Evolutionary conservation across 139 green algal genomes (phyloP).

Genomic region (Pleodorina starrii): DNA sequence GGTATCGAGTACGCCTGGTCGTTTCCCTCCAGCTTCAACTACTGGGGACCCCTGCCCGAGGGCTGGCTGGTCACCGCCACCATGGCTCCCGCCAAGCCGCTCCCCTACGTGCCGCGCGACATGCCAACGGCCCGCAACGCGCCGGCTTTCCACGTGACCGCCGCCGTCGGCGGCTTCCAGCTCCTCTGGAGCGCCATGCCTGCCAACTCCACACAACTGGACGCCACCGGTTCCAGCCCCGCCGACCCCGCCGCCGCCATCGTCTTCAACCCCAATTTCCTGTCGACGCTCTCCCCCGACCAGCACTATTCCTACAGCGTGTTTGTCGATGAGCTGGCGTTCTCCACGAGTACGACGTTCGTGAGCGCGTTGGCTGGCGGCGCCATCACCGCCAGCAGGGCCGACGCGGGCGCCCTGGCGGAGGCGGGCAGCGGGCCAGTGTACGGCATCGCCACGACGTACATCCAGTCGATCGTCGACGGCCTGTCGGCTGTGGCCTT

Average conservation of each 20-base stretch:
- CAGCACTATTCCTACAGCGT: not conserved
- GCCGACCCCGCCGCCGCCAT: not conserved
- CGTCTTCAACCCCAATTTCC: slow-evolving; percentile 10
- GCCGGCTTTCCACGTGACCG: not conserved
- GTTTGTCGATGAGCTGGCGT: not conserved
- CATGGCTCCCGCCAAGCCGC: not conserved
- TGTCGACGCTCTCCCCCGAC: not conserved
- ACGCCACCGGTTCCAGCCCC: not conserved
- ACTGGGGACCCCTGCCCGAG: not conserved
- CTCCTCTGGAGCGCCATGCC: not conserved
- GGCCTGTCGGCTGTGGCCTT: not conserved
- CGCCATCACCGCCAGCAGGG: not conserved
- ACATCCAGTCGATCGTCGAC: not conserved
- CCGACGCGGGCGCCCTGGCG: not conserved
- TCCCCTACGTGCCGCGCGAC: not conserved
- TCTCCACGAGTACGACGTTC: not conserved
- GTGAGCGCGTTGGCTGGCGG: not conserved
- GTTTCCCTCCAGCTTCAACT: not conserved
- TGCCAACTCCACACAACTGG: not conserved
- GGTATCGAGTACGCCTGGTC: not conserved
- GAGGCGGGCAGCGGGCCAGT: not conserved
- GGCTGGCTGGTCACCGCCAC: not conserved
- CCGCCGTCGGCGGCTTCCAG: not conserved
- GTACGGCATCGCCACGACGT: not conserved
- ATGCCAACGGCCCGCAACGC: not conserved